Conservation (phyloP, 257 asterid species). For the Buddleja alternifolia region DNA sequence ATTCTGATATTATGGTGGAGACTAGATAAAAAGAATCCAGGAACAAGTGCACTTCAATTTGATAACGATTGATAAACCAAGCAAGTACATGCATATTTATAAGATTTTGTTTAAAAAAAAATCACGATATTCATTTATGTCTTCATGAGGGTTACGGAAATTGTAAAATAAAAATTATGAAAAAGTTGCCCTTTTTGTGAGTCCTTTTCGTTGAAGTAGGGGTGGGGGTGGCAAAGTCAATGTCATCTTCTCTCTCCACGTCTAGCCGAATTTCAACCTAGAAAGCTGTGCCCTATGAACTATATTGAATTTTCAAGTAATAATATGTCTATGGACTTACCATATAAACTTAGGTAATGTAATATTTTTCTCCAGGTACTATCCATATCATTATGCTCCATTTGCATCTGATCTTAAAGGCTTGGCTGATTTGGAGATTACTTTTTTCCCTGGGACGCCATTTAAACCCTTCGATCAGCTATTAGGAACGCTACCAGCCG, state of each 20-base stretch:
- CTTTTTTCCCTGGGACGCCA: conserved; percentile 86
- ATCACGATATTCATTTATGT: conserved; percentile 10
- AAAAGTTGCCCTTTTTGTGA: not conserved
- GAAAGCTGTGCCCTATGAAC: conserved; percentile 20
- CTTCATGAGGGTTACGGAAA: conserved; percentile 4
- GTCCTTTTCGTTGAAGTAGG: not conserved
- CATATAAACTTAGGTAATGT: conserved; percentile 17
- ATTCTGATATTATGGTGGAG: conserved; percentile 12
- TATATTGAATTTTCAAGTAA: not conserved
- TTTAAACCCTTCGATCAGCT: conserved; percentile 98
- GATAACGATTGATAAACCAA: conserved; percentile 23
- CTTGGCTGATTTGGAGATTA: conserved; percentile 79
- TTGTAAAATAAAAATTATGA: not conserved
- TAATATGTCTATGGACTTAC: not conserved
- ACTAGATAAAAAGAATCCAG: not conserved
- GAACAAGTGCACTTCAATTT: conserved; percentile 20
- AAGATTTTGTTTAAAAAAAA: conserved; percentile 20
- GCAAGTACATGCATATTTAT: conserved; percentile 2
- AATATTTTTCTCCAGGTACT: conserved; percentile 67
- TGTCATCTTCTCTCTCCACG: conserved; percentile 13
- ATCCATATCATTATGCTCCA: conserved; percentile 98
- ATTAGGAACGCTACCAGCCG: conserved; percentile 94
- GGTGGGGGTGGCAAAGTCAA: conserved; percentile 21
- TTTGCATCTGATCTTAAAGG: conserved; percentile 94
- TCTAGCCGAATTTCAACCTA: conserved; percentile 16